Percentiles rank a stretch among this genome's conserved stretches.
phyloP scores from a whole-genome alignment of 495 filamentous ascomycete species.

The Penicillium diatomitis region DNA sequence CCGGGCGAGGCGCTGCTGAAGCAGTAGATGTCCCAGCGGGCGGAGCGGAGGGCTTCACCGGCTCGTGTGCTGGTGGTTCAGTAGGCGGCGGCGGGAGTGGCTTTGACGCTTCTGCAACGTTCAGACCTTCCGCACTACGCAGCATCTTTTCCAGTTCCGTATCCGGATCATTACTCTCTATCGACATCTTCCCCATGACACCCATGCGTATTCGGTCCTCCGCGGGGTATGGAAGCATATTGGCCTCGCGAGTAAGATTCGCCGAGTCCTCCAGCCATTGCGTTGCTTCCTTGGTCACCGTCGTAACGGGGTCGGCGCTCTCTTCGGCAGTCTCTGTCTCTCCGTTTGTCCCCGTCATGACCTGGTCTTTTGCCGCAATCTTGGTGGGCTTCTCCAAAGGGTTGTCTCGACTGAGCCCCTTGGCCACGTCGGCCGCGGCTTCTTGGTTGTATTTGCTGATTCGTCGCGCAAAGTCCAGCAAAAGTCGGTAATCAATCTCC shows the following conservation, averaged over 20 bases:
- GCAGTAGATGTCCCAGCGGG: constrained; percentile 25
- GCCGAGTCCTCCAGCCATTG: constrained; percentile 40
- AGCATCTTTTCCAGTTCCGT: constrained; percentile 36
- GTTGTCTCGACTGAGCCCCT: constrained; percentile 10
- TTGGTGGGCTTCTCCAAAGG: constrained; percentile 9
- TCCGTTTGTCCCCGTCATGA: constrained; percentile 23
- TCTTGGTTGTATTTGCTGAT: constrained; percentile 43
- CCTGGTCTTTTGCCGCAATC: constrained; percentile 18
- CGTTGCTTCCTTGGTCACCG: constrained; percentile 35
- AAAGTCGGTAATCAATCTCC: constrained; percentile 35
- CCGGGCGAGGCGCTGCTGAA: constrained; percentile 13
- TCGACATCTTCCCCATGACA: constrained; percentile 36
- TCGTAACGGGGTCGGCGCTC: constrained; percentile 27
- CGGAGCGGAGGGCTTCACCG: constrained; percentile 24
- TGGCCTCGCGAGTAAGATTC: constrained; percentile 32
- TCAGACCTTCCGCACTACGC: constrained; percentile 31
- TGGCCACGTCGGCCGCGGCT: constrained; percentile 37
- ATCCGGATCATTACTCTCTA: constrained; percentile 28
- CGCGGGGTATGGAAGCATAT: constrained; percentile 39
- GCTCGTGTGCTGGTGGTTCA: constrained; percentile 24
- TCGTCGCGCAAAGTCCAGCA: constrained; percentile 38
- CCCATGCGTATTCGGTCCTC: constrained; percentile 42
- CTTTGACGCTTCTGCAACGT: constrained; percentile 20
- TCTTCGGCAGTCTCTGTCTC: constrained; percentile 9
- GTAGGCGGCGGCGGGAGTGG: constrained; percentile 10